Conservation (phyloP, 2,329 filamentous ascomycete species). For the Tolypocladium guangdongense region DNA sequence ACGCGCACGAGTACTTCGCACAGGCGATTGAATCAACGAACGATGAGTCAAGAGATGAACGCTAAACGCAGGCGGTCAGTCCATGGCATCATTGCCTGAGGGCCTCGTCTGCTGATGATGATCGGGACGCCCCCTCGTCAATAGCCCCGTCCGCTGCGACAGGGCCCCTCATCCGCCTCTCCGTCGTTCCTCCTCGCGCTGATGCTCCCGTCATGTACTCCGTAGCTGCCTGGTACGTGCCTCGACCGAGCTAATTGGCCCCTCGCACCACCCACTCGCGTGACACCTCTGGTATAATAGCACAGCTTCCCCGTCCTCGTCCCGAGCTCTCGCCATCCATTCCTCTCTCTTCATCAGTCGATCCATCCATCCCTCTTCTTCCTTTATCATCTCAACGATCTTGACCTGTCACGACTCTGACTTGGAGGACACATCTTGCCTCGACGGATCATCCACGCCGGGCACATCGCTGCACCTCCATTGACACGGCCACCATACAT, state of each 20-base stretch:
- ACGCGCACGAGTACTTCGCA: too few relatives aligned
- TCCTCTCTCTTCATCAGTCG: neutral
- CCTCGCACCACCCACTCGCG: conserved; percentile 7
- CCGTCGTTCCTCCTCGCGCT: neutral
- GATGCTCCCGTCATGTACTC: too few relatives aligned
- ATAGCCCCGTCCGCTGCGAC: neutral
- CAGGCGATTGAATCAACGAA: too few relatives aligned
- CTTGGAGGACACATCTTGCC: neutral
- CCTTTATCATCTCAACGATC: conserved; percentile 1
- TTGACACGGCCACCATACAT: neutral
- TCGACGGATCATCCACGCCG: neutral
- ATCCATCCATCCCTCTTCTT: conserved; percentile 1
- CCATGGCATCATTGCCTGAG: neutral
- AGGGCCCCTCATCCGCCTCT: neutral
- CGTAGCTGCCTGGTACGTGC: too few relatives aligned
- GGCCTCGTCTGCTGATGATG: neutral
- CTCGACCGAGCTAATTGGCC: conserved; percentile 6
- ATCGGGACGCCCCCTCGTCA: neutral
- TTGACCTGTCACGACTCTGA: neutral
- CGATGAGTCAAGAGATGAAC: too few relatives aligned
- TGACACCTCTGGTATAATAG: conserved; percentile 12
- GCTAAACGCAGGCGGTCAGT: neutral
- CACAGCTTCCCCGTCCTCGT: conserved; percentile 7
- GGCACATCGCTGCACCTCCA: neutral
- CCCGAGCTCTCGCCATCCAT: neutral